Evolutionary conservation across 768 basidiomycete species (phyloP).

Genomic region (Neoboletus subvelutipes): DNA sequence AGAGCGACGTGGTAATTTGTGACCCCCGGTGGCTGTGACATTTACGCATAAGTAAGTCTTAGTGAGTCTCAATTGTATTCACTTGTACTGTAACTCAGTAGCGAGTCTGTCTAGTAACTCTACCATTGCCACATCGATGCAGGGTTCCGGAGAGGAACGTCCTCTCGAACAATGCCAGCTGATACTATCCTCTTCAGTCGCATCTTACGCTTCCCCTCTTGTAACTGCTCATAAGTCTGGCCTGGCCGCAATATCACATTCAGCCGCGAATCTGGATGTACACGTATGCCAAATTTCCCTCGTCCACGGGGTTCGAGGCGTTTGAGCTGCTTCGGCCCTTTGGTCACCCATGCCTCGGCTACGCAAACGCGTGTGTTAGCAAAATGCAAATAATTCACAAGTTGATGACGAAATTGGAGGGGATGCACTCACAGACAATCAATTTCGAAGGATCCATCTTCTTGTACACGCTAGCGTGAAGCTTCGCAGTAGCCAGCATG

Average conservation of each 20-base stretch:
- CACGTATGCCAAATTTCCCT: conserved; percentile 73
- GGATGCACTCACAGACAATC: conserved; percentile 67
- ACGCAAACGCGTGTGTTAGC: conserved; percentile 8
- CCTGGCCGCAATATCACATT: conserved; percentile 80
- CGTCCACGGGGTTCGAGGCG: conserved; percentile 83
- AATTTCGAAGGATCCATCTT: conserved; percentile 68
- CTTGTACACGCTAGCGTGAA: conserved; percentile 80
- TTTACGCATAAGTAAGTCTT: conserved; percentile 7
- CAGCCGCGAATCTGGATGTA: conserved; percentile 73
- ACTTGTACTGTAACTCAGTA: no score
- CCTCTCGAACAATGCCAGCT: conserved; percentile 76
- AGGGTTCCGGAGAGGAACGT: conserved; percentile 74
- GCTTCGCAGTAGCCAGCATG: conserved; percentile 83
- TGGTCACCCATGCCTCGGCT: conserved; percentile 96
- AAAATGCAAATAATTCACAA: neutral
- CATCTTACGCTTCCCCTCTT: conserved; percentile 58
- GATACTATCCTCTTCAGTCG: conserved; percentile 78
- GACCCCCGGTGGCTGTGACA: conserved; percentile 12
- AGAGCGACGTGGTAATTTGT: conserved; percentile 21
- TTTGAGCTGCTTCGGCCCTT: conserved; percentile 63
- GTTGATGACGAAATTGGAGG: neutral
- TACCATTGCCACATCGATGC: conserved; percentile 78
- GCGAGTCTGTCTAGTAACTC: no score
- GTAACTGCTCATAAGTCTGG: conserved; percentile 68
- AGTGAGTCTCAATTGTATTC: no score